Percentiles rank a stretch among this genome's conserved stretches.
phyloP scores from a whole-genome alignment of 805 yeast species.

The Candida palmyrensis region DNA sequence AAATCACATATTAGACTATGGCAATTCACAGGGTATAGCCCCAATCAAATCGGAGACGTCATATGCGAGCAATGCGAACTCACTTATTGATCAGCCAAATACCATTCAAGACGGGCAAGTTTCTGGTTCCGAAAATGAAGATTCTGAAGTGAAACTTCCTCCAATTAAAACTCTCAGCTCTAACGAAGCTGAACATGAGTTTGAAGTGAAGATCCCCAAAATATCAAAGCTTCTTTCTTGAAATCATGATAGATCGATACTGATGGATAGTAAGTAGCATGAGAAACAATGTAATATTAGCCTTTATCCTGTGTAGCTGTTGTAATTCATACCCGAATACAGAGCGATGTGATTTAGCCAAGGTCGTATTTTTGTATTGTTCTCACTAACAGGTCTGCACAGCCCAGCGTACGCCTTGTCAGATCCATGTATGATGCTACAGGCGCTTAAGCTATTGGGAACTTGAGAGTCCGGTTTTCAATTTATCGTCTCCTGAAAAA shows the following conservation, averaged over 20 bases:
- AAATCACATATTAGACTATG: not conserved
- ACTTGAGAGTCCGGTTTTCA: no score
- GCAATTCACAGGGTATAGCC: not conserved
- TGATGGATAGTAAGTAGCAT: slow-evolving; percentile 1
- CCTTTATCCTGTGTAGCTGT: not conserved
- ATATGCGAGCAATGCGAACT: slow-evolving; percentile 1
- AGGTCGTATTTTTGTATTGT: no score
- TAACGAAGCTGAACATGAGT: slow-evolving; percentile 4
- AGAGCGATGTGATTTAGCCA: not conserved
- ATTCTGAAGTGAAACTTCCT: slow-evolving; percentile 12
- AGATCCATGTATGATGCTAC: no score
- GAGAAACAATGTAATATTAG: slow-evolving; percentile 2
- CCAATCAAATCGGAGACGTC: no score
- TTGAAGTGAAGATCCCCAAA: slow-evolving; percentile 14
- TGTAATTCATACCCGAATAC: not conserved
- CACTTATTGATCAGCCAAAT: slow-evolving; percentile 4
- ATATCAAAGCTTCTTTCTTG: slow-evolving; percentile 18
- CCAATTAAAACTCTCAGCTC: slow-evolving; percentile 13
- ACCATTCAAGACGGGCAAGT: no score
- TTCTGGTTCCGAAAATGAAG: slow-evolving; percentile 2
- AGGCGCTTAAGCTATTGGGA: no score
- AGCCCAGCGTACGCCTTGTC: no score
- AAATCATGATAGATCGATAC: not conserved
- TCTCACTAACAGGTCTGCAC: no score
- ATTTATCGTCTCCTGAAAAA: no score